A percentile compares a stretch with the other conserved stretches of the same genome.
Evolutionary conservation across 73 alveolate genomes (phyloP).

Genomic region (Blepharisma stoltei): DNA sequence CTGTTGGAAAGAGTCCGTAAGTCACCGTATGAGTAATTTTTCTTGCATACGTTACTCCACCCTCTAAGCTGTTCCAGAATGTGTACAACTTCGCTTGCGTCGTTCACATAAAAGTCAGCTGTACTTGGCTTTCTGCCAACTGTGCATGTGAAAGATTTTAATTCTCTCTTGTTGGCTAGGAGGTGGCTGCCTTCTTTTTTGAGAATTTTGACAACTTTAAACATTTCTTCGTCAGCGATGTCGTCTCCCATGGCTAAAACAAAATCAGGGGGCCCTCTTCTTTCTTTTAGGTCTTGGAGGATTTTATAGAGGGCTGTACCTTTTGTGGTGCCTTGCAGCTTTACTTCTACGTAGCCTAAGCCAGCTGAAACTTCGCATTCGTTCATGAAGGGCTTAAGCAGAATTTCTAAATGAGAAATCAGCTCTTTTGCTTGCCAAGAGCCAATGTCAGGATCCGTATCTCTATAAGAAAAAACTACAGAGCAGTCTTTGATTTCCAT

Average conservation of each 20-base stretch:
- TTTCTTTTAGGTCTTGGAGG: conserved; percentile 10
- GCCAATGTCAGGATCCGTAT: conserved; percentile 67
- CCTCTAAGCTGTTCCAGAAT: conserved; percentile 41
- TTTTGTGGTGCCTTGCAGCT: conserved; percentile 18
- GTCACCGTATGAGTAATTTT: conserved; percentile 19
- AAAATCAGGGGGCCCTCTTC: conserved; percentile 54
- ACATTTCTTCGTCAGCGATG: conserved; percentile 74
- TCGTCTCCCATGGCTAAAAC: conserved; percentile 67
- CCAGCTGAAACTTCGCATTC: conserved; percentile 29
- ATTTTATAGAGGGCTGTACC: conserved; percentile 26
- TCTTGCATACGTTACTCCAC: conserved; percentile 18
- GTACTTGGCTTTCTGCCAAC: conserved; percentile 66
- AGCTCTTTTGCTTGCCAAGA: conserved; percentile 63
- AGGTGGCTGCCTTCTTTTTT: conserved; percentile 39
- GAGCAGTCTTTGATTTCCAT: conserved; percentile 59
- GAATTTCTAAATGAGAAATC: conserved; percentile 37
- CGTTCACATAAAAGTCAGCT: conserved; percentile 60
- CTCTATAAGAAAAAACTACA: conserved; percentile 53
- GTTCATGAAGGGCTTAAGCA: conserved; percentile 13
- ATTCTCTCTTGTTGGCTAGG: conserved; percentile 31
- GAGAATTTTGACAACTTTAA: conserved; percentile 55
- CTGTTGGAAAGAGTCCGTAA: not conserved
- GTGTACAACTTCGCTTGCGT: conserved; percentile 51
- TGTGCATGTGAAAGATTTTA: conserved; percentile 51
- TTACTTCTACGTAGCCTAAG: conserved; percentile 29